These are phyloP conservation scores for Wickerhamomyces bisporus DNA, from an alignment of 805 yeast species.

Conservation along the genomic window DNA sequence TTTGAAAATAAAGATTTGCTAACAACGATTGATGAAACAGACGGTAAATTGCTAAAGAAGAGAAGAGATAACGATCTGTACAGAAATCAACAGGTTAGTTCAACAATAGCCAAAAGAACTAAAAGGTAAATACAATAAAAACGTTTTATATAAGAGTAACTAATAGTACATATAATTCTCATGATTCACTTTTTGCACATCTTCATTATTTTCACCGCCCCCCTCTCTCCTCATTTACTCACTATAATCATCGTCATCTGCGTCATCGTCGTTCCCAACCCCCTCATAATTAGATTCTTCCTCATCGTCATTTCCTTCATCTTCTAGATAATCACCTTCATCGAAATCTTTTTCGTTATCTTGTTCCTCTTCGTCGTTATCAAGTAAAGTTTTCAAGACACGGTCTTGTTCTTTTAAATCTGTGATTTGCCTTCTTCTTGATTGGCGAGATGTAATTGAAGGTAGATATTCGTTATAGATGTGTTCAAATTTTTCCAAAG, in stretches of 20 bases:
- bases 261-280: conserved; percentile 8
- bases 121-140: no score
- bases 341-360: conserved; percentile 4
- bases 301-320: conserved; percentile 5
- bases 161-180: no score
- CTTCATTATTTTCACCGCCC: no score
- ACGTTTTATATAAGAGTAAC: no score
- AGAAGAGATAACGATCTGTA: conserved; percentile 11
- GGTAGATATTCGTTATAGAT: conserved; percentile 11
- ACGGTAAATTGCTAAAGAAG: conserved; percentile 4
- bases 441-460: conserved; percentile 9
- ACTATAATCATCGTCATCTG: conserved; percentile 12
- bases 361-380: conserved; percentile 13
- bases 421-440: conserved; percentile 15
- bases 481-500: conserved; percentile 15
- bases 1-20: conserved; percentile 17
- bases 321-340: conserved; percentile 10
- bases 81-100: conserved; percentile 1
- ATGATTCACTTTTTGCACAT: no score
- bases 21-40: conserved; percentile 13
- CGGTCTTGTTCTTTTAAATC: conserved; percentile 16
- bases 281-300: conserved; percentile 2
- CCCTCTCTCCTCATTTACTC: no score
- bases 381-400: conserved; percentile 9
- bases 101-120: conserved; percentile 6